phyloP scores from a whole-genome alignment of 78 protist species.

The Speleostelium caveatum region DNA sequence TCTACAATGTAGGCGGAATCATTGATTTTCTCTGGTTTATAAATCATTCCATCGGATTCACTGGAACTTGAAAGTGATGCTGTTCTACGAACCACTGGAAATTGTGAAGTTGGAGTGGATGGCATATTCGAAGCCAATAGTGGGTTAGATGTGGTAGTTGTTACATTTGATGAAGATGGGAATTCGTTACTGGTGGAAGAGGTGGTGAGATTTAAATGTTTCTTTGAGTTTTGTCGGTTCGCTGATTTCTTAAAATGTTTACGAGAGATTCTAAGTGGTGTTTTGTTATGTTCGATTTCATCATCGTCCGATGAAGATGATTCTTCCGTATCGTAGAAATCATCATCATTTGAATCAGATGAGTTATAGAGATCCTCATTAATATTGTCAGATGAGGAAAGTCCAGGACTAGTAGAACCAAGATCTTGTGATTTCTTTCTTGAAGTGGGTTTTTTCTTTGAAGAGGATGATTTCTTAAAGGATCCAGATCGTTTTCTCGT shows the following conservation, averaged over 20 bases:
- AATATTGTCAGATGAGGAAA: neutral
- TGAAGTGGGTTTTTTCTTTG: neutral
- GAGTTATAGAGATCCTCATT: neutral
- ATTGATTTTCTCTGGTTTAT: conserved; percentile 35
- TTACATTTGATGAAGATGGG: neutral
- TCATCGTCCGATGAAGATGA: neutral
- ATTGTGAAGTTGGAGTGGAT: neutral
- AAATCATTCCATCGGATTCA: conserved; percentile 38
- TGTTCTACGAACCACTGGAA: neutral
- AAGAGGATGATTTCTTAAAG: neutral
- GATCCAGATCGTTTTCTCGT: neutral
- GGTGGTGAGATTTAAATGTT: neutral
- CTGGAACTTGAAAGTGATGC: conserved; percentile 40
- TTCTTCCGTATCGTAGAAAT: neutral
- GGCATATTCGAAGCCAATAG: neutral
- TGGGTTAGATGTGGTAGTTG: neutral
- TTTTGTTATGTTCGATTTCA: neutral
- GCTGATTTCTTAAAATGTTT: conserved; percentile 20
- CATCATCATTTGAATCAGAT: neutral
- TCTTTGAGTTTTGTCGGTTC: neutral
- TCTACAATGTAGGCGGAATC: conserved; percentile 76
- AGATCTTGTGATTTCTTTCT: neutral
- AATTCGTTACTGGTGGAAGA: neutral
- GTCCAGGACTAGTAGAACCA: neutral
- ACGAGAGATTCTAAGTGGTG: neutral